Base-by-base conservation (phyloP, 495 filamentous ascomycete species). In the Hypomontagnella submonticulosa region DNA sequence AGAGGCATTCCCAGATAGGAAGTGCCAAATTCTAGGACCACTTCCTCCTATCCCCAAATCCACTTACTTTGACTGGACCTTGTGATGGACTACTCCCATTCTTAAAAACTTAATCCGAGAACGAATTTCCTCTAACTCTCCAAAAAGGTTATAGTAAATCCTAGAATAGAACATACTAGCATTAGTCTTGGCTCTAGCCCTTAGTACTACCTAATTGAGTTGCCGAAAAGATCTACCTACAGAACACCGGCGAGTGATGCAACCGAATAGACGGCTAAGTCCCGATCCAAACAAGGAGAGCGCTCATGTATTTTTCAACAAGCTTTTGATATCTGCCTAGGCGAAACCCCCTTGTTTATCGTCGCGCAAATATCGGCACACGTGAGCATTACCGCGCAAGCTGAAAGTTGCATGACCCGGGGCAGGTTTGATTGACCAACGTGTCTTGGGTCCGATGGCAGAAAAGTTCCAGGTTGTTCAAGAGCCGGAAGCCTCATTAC, bases 391-490 rank as follows among this genome's bases (percentile, higher is more conserved):
- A 57, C 23, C 23, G 23, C 23, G 23, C 56, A 48, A 73, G 71
- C 71, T 73, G 68, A 73, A 73, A 69, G 52, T 18, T 66, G 71
- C 71, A 73, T 71, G 46, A 59, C 54, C 27, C 20, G 61, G 48
- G 57, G 56, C 57, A 60, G 58, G 61, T 40, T 20, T 42, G 37
- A 66, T 67, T 64, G 57, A 49, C 48, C 63, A 48, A 43, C 54
- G 61, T 38, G 30, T 23, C 47, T n/a, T 34, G 36, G 42, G 32
- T 18, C 40, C 48, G 37, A 55, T 34, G 40, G 34, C 48, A 53
- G 18, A 52, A 37, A 12, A 38, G 33, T 57, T 18, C 27, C 16
- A 59, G 59, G 49, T 62, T 47, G 43, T 15, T 43, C 18, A 27
- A 53, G 32, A 52, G 47, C 65, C 59, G 55, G 54, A 44, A 61